phyloP scores from a whole-genome alignment of 345 rosid genomes.

The Aethionema arabicum region DNA sequence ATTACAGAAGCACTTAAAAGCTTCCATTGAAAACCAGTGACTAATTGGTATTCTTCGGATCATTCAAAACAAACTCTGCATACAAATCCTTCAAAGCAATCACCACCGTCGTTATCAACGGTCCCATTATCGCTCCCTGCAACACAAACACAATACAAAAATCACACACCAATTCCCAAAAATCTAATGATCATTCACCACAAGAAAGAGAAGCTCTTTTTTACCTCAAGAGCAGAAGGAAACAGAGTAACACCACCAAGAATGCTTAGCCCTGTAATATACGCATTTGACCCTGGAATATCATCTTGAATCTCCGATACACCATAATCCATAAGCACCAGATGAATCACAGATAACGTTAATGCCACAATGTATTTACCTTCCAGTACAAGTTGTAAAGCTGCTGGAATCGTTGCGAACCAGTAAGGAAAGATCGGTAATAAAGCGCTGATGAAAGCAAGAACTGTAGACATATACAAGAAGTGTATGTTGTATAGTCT shows the following conservation, averaged over 20 bases:
- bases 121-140: constrained; percentile 99
- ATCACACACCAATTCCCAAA: neutral
- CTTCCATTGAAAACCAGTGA: constrained; percentile 21
- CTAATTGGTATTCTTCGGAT: constrained; percentile 50
- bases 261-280: constrained; percentile 90
- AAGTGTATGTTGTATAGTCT: constrained; percentile 81
- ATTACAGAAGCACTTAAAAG: constrained; percentile 26
- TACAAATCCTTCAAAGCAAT: constrained; percentile 90
- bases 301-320: constrained; percentile 87
- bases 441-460: constrained; percentile 73
- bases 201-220: neutral
- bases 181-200: neutral
- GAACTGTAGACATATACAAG: constrained; percentile 77
- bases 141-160: neutral
- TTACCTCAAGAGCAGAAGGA: constrained; percentile 92
- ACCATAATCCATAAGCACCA: constrained; percentile 80
- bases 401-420: constrained; percentile 90
- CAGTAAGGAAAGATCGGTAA: constrained; percentile 82
- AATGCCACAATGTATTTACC: constrained; percentile 68
- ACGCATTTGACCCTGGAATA: constrained; percentile 79
- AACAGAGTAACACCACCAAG: constrained; percentile 96
- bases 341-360: constrained; percentile 60
- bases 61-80: constrained; percentile 73
- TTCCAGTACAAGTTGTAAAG: constrained; percentile 66
- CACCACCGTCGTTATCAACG: constrained; percentile 88